Conservation (phyloP, 306 rosid genomes). For the Datisca glomerata region DNA sequence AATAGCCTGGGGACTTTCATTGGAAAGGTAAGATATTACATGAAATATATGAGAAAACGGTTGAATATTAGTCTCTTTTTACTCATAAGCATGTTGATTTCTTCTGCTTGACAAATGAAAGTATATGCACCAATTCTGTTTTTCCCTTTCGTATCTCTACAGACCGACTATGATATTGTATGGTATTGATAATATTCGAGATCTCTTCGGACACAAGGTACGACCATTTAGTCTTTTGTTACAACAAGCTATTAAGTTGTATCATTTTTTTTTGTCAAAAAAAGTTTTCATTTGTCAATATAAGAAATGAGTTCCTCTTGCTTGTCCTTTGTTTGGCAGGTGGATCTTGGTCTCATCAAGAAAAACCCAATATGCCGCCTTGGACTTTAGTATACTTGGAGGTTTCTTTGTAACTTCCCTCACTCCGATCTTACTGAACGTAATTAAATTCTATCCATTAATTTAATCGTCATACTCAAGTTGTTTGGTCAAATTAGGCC, state of each 20-base stretch:
- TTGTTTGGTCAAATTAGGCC: too few species aligned
- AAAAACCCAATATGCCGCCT: conserved; percentile 72
- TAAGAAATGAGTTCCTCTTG: background rate
- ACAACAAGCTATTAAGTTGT: background rate
- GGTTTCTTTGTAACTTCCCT: too few species aligned
- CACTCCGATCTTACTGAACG: too few species aligned
- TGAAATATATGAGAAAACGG: background rate
- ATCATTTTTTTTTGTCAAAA: too few species aligned
- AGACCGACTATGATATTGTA: conserved; percentile 97
- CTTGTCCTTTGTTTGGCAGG: conserved; percentile 26
- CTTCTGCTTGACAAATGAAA: background rate
- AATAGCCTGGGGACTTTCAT: conserved; percentile 96
- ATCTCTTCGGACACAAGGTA: conserved; percentile 93
- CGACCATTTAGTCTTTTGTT: background rate
- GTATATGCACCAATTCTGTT: background rate
- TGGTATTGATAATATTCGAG: conserved; percentile 82
- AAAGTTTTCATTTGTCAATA: background rate
- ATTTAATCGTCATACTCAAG: too few species aligned
- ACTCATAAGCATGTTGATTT: too few species aligned
- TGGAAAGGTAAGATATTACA: conserved; percentile 55
- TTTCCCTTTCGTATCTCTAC: conserved; percentile 13
- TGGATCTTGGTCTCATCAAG: conserved; percentile 86
- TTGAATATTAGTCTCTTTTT: too few species aligned
- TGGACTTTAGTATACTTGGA: conserved; percentile 18
- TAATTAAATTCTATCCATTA: too few species aligned